phyloP scores from a whole-genome alignment of 352 stramenopile genomes.

The Thraustotheca clavata region DNA sequence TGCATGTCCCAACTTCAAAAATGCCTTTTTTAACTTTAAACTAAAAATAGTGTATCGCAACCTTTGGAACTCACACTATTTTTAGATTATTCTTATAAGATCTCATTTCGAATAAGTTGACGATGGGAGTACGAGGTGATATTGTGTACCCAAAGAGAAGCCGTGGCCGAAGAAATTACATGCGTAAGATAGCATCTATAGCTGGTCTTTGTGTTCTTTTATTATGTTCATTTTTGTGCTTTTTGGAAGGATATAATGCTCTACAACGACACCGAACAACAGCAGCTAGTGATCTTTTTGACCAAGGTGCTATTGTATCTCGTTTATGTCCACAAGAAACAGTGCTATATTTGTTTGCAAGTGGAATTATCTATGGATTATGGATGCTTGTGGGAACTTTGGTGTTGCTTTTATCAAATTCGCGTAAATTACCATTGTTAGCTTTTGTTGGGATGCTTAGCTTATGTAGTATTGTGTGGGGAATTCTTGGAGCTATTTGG shows the following conservation, averaged over 20 bases:
- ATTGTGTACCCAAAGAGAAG: background rate
- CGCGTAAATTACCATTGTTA: background rate
- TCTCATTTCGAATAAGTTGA: background rate
- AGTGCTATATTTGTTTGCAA: background rate
- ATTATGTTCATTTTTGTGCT: background rate
- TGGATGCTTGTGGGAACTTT: background rate
- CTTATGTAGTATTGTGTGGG: background rate
- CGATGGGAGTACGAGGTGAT: background rate
- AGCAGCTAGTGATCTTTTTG: background rate
- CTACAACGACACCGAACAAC: background rate
- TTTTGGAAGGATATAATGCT: background rate
- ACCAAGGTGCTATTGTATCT: background rate
- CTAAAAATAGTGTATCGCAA: too few species aligned
- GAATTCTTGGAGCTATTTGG: background rate
- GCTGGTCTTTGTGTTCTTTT: background rate
- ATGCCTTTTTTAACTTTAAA: too few species aligned
- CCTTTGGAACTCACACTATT: background rate
- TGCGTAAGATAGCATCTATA: background rate
- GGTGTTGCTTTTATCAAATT: background rate
- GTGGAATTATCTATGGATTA: background rate
- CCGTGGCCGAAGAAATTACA: background rate
- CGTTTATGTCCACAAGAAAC: background rate
- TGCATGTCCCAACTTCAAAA: background rate
- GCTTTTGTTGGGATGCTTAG: background rate
- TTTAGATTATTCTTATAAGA: background rate